These are phyloP conservation scores for Combretum micranthum DNA, from an alignment of 345 rosid genomes.

Conservation along the genomic window DNA sequence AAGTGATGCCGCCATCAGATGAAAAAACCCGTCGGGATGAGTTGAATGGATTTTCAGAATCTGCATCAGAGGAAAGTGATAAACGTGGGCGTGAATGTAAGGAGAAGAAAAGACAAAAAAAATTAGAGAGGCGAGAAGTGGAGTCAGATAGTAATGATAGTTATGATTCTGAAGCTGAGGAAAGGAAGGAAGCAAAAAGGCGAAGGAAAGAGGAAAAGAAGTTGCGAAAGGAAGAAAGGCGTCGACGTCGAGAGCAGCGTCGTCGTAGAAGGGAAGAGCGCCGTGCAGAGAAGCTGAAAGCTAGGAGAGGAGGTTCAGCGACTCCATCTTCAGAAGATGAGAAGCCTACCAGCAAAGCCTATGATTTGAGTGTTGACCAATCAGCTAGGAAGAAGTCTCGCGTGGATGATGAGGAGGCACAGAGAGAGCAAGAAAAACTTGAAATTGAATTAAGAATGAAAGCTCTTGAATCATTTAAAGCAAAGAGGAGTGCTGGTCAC, in stretches of 20 bases:
- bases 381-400: slow-evolving; percentile 17
- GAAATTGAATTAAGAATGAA: slow-evolving; percentile 90
- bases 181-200: slow-evolving; percentile 80
- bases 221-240: slow-evolving; percentile 74
- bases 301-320: slow-evolving; percentile 22
- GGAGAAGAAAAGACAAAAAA: slow-evolving; percentile 59
- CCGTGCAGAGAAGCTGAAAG: slow-evolving; percentile 56
- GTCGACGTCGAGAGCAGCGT: slow-evolving; percentile 66
- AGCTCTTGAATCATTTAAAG: slow-evolving; percentile 91
- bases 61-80: slow-evolving; percentile 49
- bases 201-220: slow-evolving; percentile 87
- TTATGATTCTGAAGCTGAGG: slow-evolving; percentile 60
- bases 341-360: slow-evolving; percentile 18
- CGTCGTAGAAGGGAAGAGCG: slow-evolving; percentile 71
- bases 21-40: slow-evolving; percentile 36
- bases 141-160: slow-evolving; percentile 53
- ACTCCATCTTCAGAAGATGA: slow-evolving; percentile 9
- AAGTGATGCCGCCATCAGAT: slow-evolving; percentile 16
- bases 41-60: slow-evolving; percentile 31
- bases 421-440: slow-evolving; percentile 64
- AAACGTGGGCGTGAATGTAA: slow-evolving; percentile 31
- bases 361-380: slow-evolving; percentile 47
- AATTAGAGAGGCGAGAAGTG: slow-evolving; percentile 39
- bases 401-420: slow-evolving; percentile 34
- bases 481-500: slow-evolving; percentile 71